phyloP scores from a whole-genome alignment of 441 rosid species.

The Bruguiera hainesii region DNA sequence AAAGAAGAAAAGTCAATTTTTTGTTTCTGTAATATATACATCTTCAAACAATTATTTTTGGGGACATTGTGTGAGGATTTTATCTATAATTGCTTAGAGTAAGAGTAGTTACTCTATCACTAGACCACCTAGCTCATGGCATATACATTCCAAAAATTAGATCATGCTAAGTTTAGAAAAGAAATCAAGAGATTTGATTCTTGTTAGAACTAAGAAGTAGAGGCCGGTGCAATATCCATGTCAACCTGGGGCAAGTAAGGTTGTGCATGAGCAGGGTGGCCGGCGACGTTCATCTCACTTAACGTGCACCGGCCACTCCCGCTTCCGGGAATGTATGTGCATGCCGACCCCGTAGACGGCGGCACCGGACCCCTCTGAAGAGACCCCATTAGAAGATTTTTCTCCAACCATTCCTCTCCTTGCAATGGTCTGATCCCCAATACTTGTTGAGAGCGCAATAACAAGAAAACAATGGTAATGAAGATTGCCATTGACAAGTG shows the following conservation, averaged over 20 bases:
- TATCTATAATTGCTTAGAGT: no score
- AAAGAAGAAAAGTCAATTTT: no score
- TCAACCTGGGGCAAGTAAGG: constrained; percentile 8
- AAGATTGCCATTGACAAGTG: neutral
- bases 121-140: no score
- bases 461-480: neutral
- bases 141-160: no score
- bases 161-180: no score
- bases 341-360: constrained; percentile 23
- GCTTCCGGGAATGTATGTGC: constrained; percentile 34
- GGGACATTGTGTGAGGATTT: no score
- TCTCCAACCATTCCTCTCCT: constrained; percentile 11
- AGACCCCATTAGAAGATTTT: constrained; percentile 22
- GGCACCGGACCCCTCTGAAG: constrained; percentile 43
- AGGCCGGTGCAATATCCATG: constrained; percentile 12
- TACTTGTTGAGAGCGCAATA: constrained; percentile 2
- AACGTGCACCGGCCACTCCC: constrained; percentile 31
- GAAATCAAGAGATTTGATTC: constrained; percentile 8
- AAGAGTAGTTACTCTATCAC: no score
- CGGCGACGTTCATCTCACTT: constrained; percentile 24
- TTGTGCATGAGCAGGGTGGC: constrained; percentile 5
- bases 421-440: constrained; percentile 31
- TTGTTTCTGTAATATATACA: no score
- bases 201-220: constrained; percentile 3
- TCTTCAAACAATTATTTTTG: no score